Evolutionary conservation across 495 filamentous ascomycete species (phyloP).

Genomic region (Penicillium verhagenii): DNA sequence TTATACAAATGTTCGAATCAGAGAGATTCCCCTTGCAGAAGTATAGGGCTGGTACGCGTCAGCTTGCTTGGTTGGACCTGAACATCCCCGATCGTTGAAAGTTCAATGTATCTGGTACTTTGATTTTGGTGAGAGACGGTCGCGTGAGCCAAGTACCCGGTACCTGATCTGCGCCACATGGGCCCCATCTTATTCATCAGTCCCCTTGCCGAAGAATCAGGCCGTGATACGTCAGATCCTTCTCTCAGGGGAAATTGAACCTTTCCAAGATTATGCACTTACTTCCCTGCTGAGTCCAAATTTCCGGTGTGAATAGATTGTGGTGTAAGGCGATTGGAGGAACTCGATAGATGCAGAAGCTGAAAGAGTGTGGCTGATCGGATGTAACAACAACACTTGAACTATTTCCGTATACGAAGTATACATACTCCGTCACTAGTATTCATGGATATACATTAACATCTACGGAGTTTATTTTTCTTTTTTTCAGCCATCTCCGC

Average conservation of each 20-base stretch:
- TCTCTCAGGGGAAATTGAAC: not conserved
- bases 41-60: slow-evolving; percentile 5
- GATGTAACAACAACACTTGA: too few relatives aligned
- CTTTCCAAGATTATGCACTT: not conserved
- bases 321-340: not conserved
- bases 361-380: not conserved
- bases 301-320: not conserved
- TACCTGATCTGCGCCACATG: slow-evolving; percentile 8
- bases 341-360: not conserved
- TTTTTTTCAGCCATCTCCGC: not conserved
- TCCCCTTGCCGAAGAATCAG: not conserved
- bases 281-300: not conserved
- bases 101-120: not conserved
- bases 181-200: slow-evolving; percentile 4
- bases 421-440: too few relatives aligned
- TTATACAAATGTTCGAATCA: slow-evolving; percentile 18
- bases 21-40: slow-evolving; percentile 26
- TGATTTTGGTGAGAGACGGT: not conserved
- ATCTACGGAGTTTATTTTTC: too few relatives aligned
- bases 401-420: too few relatives aligned
- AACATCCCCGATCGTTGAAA: not conserved
- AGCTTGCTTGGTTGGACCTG: not conserved
- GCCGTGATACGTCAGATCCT: slow-evolving; percentile 7
- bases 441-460: too few relatives aligned
- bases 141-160: slow-evolving; percentile 3